Evolutionary conservation across 2,329 filamentous ascomycete species (phyloP), one percentile per base, ranked within the genome.

Genomic region (Pseudogymnoascus sp.): DNA sequence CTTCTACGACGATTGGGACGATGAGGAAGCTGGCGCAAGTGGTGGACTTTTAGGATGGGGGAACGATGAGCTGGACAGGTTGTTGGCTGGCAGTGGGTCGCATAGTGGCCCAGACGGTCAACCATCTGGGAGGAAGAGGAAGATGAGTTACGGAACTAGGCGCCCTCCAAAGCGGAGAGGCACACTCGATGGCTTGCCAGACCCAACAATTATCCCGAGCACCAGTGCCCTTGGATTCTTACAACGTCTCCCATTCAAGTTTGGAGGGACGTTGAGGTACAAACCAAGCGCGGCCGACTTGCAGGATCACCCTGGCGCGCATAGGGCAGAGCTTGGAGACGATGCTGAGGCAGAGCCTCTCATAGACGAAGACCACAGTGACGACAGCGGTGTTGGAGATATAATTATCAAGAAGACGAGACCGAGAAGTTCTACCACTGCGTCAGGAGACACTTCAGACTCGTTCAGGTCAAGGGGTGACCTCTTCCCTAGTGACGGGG

Each of bases 1-100:
- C 74, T 97, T 97, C 73, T 97, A 97, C 77, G 93, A 97, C 74
- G 93, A 97, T 74, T 97, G 93, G 93, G 91, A 96, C 64, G 80
- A 82, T 39, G 81, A 84, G 60, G 82, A 85, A 22, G 70, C 71
- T 57, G 66, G 66, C 20, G 79, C 72, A 37, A 70, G 71, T 30
- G 81, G 85, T 38, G 82, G 86, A 0, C 73, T 93, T 57, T 76
- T 92, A 59, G 87, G 81, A 47, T 96, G 91, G 89, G 86, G 87
- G 38, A 86, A 83, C 67, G 92, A 95, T 69, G 92, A 96, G 71
- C 86, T 95, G 77, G 93, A 96, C 72, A 81, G 90, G 59, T 75
- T 97, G 65, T 76, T 96, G 58, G 89, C 87, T 9, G 87, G 88
- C 5, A 87, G 85, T 14, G 86, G 84, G 8, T 76, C 74, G 33